These are phyloP conservation scores for Beauveria asiatica DNA, from an alignment of 2,329 filamentous ascomycete species.

Conservation along the genomic window DNA sequence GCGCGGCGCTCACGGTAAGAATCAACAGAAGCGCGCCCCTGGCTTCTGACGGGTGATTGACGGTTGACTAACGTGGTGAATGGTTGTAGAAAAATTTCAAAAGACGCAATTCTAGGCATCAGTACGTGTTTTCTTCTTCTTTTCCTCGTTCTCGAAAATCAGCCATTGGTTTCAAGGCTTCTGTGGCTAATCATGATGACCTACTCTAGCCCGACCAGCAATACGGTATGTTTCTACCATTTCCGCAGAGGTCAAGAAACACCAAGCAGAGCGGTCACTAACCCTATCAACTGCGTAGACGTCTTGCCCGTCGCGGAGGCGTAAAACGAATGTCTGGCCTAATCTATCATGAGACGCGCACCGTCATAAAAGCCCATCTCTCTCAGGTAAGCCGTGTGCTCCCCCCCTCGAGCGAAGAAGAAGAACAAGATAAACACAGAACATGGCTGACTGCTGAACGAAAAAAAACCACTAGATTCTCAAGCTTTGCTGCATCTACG, in stretches of 20 bases:
- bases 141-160: neutral
- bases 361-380: conserved; percentile 42
- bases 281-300: conserved; percentile 32
- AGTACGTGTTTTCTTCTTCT: conserved; percentile 5
- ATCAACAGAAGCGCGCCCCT: no score
- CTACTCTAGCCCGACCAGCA: conserved; percentile 6
- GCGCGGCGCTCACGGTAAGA: neutral
- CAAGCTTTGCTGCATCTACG: conserved; percentile 36
- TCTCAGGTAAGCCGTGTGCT: conserved; percentile 28
- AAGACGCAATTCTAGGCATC: conserved; percentile 13
- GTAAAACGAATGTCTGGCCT: conserved; percentile 61
- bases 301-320: conserved; percentile 66
- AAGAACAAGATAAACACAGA: neutral
- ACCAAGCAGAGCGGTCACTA: neutral
- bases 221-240: conserved; percentile 8
- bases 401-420: neutral
- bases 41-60: no score
- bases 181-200: neutral
- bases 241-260: neutral
- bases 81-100: conserved; percentile 13
- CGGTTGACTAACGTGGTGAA: neutral
- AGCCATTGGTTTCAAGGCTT: neutral
- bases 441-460: conserved; percentile 9
- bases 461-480: conserved; percentile 37
- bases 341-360: conserved; percentile 56